Percentiles rank a stretch among this genome's conserved stretches.
Evolutionary conservation across 371 early-diverging fungal species (phyloP).

Genomic region (Entomophthora muscae): DNA sequence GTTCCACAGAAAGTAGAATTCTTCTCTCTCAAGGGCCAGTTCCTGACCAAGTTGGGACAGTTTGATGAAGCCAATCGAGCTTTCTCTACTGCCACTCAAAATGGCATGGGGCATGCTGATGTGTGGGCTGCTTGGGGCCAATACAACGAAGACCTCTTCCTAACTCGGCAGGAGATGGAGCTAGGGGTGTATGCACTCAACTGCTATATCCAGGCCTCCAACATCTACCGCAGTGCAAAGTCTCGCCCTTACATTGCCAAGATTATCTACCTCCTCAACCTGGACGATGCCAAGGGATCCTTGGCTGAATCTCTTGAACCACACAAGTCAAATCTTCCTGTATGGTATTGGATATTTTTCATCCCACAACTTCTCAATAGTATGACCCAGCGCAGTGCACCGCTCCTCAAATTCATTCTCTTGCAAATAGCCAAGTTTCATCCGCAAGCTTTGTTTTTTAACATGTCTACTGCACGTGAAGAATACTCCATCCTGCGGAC

Average conservation of each 20-base stretch:
- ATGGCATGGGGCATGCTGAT: slow-evolving; percentile 72
- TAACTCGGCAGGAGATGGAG: slow-evolving; percentile 33
- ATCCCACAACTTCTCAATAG: slow-evolving; percentile 84
- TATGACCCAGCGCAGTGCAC: slow-evolving; percentile 58
- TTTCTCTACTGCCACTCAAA: slow-evolving; percentile 85
- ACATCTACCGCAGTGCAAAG: slow-evolving; percentile 63
- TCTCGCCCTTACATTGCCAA: slow-evolving; percentile 83
- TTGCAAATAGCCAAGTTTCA: slow-evolving; percentile 83
- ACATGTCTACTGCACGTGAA: slow-evolving; percentile 11
- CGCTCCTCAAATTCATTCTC: slow-evolving; percentile 62
- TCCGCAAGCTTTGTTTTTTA: slow-evolving; percentile 55
- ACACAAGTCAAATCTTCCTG: slow-evolving; percentile 76
- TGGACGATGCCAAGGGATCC: slow-evolving; percentile 67
- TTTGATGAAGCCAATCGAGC: slow-evolving; percentile 83
- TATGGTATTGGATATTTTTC: slow-evolving; percentile 96
- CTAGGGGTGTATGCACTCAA: slow-evolving; percentile 84
- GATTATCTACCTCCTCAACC: slow-evolving; percentile 79
- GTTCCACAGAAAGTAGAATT: slow-evolving; percentile 94
- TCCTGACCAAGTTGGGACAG: slow-evolving; percentile 70
- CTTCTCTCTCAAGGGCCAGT: slow-evolving; percentile 87
- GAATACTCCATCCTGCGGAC: slow-evolving; percentile 13
- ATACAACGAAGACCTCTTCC: slow-evolving; percentile 78
- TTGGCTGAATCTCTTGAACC: slow-evolving; percentile 67
- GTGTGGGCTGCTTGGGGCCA: slow-evolving; percentile 98
- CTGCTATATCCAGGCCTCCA: slow-evolving; percentile 92